Base-by-base conservation (phyloP, 805 yeast genomes). In the Yarrowia sp. region DNA sequence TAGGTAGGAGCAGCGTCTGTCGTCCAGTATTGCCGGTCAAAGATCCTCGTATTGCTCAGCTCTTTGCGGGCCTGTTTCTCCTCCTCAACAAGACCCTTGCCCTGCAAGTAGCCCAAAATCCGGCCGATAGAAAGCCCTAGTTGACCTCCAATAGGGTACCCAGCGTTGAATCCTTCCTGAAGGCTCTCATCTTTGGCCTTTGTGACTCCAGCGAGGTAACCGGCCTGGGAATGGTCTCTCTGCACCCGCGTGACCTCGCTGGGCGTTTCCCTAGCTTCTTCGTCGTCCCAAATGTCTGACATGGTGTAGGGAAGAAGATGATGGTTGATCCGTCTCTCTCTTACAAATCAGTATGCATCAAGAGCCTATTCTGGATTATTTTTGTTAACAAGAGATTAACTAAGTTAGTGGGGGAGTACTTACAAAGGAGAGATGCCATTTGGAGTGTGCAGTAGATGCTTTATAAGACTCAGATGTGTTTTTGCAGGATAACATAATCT, bases 101-200 rank as follows among this genome's bases (percentile, higher is more conserved):
- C 82, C 70, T 85, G 87, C 16, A 87, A 75, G 1, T 70, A 71
- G 10, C 93, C 91, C 14, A 92, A 71, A 0, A 92, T 79, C 56
- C 77, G 76, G 0, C 98, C 98, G 0, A 87, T 88, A 15, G 79
- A 72, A 0, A 84, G 78, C 0, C 97, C 98, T 1, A 92, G 70
- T 2, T 74, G 75, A 0, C 95, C 91, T 0, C 98, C 98, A 2
- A 79, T 74, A 0, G 91, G 91, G 72, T 87, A 93, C 0, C 94
- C 94, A 2, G 80, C 82, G 75, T 93, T 96, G 74, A 94, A 93
- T 0, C 97, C 97, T 12, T 79, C 74, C 75, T 93, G 98, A 32
- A 92, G 79, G 49, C 88, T 85, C 8, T 78, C 77, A 72, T 90
- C 96, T 73, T 91, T 88, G 5, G 91, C 85, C 15, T 76, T 78